These are phyloP conservation scores for Furcasterigmium furcatum DNA, from an alignment of 2,329 filamentous ascomycete genomes.

Conservation along the genomic window DNA sequence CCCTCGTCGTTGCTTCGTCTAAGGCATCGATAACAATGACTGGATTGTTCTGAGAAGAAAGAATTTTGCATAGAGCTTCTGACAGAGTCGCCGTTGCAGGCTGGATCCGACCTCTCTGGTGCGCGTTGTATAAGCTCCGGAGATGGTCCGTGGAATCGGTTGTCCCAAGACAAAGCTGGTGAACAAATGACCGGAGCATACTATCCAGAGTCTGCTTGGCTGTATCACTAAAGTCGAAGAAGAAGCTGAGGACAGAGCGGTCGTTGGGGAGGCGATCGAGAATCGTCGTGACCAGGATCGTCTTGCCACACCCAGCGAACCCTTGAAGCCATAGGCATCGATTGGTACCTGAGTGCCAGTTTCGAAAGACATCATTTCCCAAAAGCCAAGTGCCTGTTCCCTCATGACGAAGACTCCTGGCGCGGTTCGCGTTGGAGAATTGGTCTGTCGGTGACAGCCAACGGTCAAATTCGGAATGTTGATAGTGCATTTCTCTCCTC, in stretches of 20 bases:
- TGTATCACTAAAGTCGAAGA: slow-evolving; percentile 16
- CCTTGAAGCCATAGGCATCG: slow-evolving; percentile 16
- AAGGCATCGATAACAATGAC: slow-evolving; percentile 18
- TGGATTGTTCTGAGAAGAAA: slow-evolving; percentile 10
- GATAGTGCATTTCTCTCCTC: too few species aligned
- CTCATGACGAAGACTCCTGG: slow-evolving; percentile 6
- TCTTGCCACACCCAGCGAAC: slow-evolving; percentile 15
- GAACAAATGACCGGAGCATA: slow-evolving; percentile 10
- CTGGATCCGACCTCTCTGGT: slow-evolving; percentile 13
- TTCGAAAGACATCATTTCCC: slow-evolving; percentile 3
- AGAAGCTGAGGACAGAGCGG: slow-evolving; percentile 7
- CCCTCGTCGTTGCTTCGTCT: slow-evolving; percentile 15
- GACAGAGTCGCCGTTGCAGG: slow-evolving; percentile 19
- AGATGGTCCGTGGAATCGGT: neutral
- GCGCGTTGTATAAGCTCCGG: neutral
- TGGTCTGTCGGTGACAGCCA: slow-evolving; percentile 11
- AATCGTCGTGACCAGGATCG: slow-evolving; percentile 7
- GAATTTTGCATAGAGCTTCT: slow-evolving; percentile 14
- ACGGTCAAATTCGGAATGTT: too few species aligned
- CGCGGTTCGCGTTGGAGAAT: slow-evolving; percentile 7
- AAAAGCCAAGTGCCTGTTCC: slow-evolving; percentile 13
- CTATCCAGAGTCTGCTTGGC: slow-evolving; percentile 13
- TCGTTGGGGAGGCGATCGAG: slow-evolving; percentile 2
- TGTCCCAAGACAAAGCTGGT: slow-evolving; percentile 13
- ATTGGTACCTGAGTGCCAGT: slow-evolving; percentile 10